Conservation (phyloP, 805 yeast species). For the Lipomyces sp. region DNA sequence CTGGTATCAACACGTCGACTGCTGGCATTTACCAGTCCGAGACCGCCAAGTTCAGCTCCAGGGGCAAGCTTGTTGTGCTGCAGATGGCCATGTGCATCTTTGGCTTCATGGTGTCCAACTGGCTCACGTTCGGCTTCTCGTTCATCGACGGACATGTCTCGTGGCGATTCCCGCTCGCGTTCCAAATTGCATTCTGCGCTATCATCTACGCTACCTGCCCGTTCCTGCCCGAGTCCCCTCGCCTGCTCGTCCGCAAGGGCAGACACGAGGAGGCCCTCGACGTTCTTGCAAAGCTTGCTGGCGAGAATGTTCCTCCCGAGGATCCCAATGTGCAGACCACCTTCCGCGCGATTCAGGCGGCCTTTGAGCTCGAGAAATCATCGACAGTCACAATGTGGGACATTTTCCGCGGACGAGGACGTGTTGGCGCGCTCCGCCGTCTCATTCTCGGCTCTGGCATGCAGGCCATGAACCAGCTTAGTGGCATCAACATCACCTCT, state of each 20-base stretch:
- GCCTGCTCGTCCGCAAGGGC: constrained; percentile 60
- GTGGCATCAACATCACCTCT: constrained; percentile 27
- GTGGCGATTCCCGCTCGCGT: constrained; percentile 71
- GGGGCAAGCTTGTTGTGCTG: constrained; percentile 67
- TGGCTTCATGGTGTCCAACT: constrained; percentile 75
- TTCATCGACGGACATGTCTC: constrained; percentile 55
- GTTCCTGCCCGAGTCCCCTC: constrained; percentile 71
- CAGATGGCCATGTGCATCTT: constrained; percentile 71
- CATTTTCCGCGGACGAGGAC: constrained; percentile 9
- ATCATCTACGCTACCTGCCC: constrained; percentile 53
- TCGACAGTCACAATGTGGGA: constrained; percentile 12
- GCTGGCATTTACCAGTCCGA: constrained; percentile 83
- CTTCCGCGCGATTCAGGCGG: constrained; percentile 10
- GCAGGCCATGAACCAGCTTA: constrained; percentile 29
- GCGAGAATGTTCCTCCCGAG: constrained; percentile 18
- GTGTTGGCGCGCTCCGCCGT: constrained; percentile 18
- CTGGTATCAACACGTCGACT: constrained; percentile 74
- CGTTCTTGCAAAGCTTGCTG: constrained; percentile 43
- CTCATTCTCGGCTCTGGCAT: constrained; percentile 22
- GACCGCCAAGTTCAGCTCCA: constrained; percentile 57
- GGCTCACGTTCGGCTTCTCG: constrained; percentile 70
- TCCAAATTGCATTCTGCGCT: constrained; percentile 72
- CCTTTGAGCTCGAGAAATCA: constrained; percentile 12
- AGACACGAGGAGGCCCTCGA: constrained; percentile 53
- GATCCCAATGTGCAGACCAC: constrained; percentile 13